Percentiles rank a stretch among this genome's conserved stretches.
phyloP scores from a whole-genome alignment of 2,329 filamentous ascomycete species.

The Hirsutella minnesotensis region DNA sequence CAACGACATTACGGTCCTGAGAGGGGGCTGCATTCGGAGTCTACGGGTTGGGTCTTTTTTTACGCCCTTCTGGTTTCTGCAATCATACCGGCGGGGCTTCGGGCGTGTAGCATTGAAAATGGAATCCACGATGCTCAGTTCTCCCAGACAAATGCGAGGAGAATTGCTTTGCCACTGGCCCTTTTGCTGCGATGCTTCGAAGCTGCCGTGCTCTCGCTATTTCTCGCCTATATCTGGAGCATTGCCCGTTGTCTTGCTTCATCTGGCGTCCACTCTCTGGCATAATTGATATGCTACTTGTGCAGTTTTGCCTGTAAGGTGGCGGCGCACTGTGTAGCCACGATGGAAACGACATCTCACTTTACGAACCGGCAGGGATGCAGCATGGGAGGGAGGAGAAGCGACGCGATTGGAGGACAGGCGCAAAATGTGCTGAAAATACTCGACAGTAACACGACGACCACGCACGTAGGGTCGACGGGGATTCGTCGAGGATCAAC shows the following conservation, averaged over 20 bases:
- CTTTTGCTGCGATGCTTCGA: not conserved
- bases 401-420: no score
- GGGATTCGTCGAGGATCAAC: constrained; percentile 21
- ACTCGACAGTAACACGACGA: no score
- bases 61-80: constrained; percentile 33
- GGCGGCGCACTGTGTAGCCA: no score
- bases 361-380: no score
- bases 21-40: constrained; percentile 48
- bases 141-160: constrained; percentile 2
- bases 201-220: not conserved
- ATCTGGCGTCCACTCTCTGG: no score
- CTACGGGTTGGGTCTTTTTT: constrained; percentile 45
- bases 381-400: no score
- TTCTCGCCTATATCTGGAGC: not conserved
- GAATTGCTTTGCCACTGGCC: not conserved
- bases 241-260: not conserved
- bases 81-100: constrained; percentile 38
- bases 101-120: constrained; percentile 48
- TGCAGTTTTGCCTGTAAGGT: no score
- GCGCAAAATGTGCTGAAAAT: no score
- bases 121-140: constrained; percentile 36
- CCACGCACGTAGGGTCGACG: no score
- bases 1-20: constrained; percentile 33
- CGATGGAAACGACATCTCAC: no score
- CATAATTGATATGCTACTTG: no score